A percentile compares a stretch with the other conserved stretches of the same genome.
Evolutionary conservation across 2,329 filamentous ascomycete genomes (phyloP).

Genomic region (Drechslera avenae): DNA sequence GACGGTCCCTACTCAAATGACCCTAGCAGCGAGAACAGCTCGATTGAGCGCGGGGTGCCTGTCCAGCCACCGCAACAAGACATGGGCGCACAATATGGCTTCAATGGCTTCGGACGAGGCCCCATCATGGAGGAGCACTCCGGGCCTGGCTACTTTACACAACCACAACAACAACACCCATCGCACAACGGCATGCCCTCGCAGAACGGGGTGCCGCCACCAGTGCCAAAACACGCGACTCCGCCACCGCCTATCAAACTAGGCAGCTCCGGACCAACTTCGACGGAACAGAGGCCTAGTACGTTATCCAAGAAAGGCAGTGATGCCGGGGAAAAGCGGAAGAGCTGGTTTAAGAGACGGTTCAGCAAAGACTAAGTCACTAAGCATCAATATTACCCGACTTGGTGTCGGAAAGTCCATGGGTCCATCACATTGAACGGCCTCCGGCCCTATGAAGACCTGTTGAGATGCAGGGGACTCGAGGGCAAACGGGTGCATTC

Average conservation of each 20-base stretch:
- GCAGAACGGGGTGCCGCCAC: conserved; percentile 13
- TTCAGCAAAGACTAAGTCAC: conserved; percentile 68
- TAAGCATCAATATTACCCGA: neutral
- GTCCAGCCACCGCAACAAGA: conserved; percentile 46
- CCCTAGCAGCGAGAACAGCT: conserved; percentile 92
- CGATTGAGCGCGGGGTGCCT: conserved; percentile 72
- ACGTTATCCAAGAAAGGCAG: conserved; percentile 32
- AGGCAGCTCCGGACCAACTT: conserved; percentile 19
- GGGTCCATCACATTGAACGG: neutral
- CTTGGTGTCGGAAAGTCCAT: neutral
- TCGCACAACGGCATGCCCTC: conserved; percentile 22
- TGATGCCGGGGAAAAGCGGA: conserved; percentile 64
- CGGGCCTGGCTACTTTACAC: neutral
- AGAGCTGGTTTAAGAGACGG: conserved; percentile 84
- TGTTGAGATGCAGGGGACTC: too few relatives aligned
- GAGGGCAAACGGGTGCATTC: neutral
- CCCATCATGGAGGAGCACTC: conserved; percentile 52
- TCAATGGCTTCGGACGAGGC: conserved; percentile 56
- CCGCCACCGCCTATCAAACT: conserved; percentile 34
- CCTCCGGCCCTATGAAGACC: neutral
- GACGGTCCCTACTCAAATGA: conserved; percentile 80
- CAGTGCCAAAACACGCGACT: conserved; percentile 26
- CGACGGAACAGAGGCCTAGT: conserved; percentile 19
- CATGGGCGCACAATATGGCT: conserved; percentile 61
- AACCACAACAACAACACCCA: too few relatives aligned